phyloP scores from a whole-genome alignment of 1,284 basidiomycete genomes.

The Earliella scabrosa region DNA sequence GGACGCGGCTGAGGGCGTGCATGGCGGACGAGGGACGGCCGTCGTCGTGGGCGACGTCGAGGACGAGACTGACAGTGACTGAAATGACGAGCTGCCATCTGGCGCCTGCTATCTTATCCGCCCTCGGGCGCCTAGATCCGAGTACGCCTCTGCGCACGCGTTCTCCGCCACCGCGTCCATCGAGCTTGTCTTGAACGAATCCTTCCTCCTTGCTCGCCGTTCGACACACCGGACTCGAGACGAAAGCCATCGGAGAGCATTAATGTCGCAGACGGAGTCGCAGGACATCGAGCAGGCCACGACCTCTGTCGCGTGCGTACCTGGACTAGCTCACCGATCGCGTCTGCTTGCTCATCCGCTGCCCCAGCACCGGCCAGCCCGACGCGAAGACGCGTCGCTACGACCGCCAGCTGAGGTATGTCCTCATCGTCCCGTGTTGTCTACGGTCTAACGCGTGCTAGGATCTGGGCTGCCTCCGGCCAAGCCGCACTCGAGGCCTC shows the following conservation, averaged over 20 bases:
- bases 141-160: background rate
- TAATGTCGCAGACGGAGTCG: slow-evolving; percentile 37
- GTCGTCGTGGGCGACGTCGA: slow-evolving; percentile 5
- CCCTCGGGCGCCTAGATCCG: background rate
- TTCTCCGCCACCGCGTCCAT: background rate
- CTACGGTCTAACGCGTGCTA: slow-evolving; percentile 37
- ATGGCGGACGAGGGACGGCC: slow-evolving; percentile 18
- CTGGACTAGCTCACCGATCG: background rate
- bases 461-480: slow-evolving; percentile 94
- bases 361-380: slow-evolving; percentile 50
- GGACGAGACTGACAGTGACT: slow-evolving; percentile 4
- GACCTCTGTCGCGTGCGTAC: slow-evolving; percentile 49
- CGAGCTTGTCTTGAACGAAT: background rate
- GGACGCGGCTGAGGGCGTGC: slow-evolving; percentile 29
- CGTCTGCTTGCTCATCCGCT: slow-evolving; percentile 8
- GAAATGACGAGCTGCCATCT: background rate
- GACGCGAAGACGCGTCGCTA: slow-evolving; percentile 89
- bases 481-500: slow-evolving; percentile 91
- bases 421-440: background rate
- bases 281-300: slow-evolving; percentile 58
- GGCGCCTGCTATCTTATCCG: slow-evolving; percentile 9
- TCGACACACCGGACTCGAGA: background rate
- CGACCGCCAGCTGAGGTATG: slow-evolving; percentile 88
- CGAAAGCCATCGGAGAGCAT: background rate
- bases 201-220: background rate